Evolutionary conservation across 1,284 basidiomycete species (phyloP), one percentile per base, ranked within the genome.

Genomic region (Sporisorium sorghi): DNA sequence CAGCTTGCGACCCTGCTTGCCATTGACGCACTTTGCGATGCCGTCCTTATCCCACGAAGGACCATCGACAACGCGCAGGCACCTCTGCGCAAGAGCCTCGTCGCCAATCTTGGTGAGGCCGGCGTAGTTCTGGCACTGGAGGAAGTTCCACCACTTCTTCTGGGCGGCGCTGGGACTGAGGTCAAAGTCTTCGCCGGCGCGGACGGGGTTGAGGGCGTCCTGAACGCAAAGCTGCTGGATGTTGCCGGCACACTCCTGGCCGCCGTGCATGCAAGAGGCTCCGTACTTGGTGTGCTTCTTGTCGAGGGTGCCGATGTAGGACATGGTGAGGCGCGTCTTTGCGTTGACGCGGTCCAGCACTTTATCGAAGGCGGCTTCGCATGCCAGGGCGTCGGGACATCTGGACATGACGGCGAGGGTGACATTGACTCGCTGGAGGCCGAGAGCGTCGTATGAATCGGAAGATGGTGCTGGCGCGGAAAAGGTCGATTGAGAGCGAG

Each of bases 191-290:
- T 66, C 50, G 51, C 77, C 77, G 3, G 77, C 77, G 19, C 67
- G 64, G 8, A 56, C 58, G n/a, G 73, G 74, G 7, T 71, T 51
- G 55, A 80, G 78, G 8, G 69, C 69, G 24, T 71, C 56, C 43
- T 73, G 66, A 1, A 80, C 67, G 59, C 78, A 80, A 15, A 80
- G 76, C 62, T 80, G 76, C 23, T 80, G 78, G 17, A 80, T 52
- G 50, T 80, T 77, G 30, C 74, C 78, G 23, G 55, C 63, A 40
- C 78, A 80, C 50, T 80, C 78, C 17, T 58, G 54, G 6, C 70
- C 64, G 40, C 78, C 78, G 33, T 80, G 77, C 63, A 60, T 75
- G 56, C 78, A 80, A 2, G 43, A 47, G 0, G 58, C 73, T 33
- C 76, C 76, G 44, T 68, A 72, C 37, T 40, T 55, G 39, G 42